Evolutionary conservation across 2,329 filamentous ascomycete genomes (phyloP).

Genomic region (Aspergillus viridinutans): DNA sequence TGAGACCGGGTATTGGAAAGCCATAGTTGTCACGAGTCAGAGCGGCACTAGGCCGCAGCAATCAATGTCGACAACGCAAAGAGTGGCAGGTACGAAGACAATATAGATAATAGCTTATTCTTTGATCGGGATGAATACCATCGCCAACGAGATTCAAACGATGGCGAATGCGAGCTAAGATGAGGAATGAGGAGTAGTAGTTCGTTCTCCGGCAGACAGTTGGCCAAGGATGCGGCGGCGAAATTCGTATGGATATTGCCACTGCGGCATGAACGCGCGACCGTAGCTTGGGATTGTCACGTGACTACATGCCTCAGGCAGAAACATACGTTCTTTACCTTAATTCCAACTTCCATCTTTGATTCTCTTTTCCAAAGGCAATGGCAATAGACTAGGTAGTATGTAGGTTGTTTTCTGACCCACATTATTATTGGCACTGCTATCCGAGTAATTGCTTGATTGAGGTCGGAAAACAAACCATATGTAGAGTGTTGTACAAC

Average conservation of each 20-base stretch:
- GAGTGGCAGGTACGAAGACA: slow-evolving; percentile 1
- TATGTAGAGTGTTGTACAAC: too few species aligned
- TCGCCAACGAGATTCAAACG: slow-evolving; percentile 20
- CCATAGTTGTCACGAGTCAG: slow-evolving; percentile 42
- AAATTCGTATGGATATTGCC: slow-evolving; percentile 26
- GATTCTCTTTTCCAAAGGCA: not conserved
- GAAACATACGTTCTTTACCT: not conserved
- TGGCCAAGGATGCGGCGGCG: slow-evolving; percentile 26
- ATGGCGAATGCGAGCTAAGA: slow-evolving; percentile 11
- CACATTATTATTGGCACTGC: not conserved
- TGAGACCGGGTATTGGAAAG: slow-evolving; percentile 48
- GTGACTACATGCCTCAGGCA: slow-evolving; percentile 14
- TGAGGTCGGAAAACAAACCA: not conserved
- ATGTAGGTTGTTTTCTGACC: not conserved
- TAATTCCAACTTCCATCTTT: not conserved
- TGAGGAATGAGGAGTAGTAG: slow-evolving; percentile 1
- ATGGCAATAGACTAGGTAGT: not conserved
- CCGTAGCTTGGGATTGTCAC: slow-evolving; percentile 19
- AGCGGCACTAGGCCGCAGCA: slow-evolving; percentile 37
- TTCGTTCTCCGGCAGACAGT: not conserved
- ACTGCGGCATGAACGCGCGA: slow-evolving; percentile 13
- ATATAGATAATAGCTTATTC: slow-evolving; percentile 8
- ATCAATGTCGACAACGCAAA: slow-evolving; percentile 7
- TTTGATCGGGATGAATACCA: slow-evolving; percentile 18
- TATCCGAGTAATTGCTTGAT: not conserved